These are phyloP conservation scores for Aspergillus sp. DNA, from an alignment of 2,329 filamentous ascomycete species.

Conservation along the genomic window DNA sequence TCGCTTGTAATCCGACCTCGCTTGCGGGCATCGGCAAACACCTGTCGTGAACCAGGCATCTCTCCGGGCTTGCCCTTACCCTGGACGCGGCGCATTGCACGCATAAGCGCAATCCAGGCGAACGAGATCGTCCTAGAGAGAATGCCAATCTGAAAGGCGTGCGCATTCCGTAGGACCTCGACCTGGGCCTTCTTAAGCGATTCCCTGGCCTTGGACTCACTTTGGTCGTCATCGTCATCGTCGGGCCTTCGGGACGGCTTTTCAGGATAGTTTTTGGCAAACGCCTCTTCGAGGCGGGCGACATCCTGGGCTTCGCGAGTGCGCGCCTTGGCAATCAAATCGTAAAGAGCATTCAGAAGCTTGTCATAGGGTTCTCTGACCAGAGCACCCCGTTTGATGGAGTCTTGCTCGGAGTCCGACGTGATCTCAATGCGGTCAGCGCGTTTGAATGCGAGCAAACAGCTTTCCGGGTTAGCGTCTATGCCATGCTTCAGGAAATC, in stretches of 20 bases:
- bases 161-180: conserved; percentile 61
- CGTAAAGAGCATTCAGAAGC: conserved; percentile 84
- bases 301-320: conserved; percentile 64
- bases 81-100: conserved; percentile 90
- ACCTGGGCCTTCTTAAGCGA: conserved; percentile 56
- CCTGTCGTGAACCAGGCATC: conserved; percentile 72
- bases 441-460: conserved; percentile 82
- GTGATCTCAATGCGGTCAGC: conserved; percentile 83
- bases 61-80: conserved; percentile 74
- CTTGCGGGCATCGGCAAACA: conserved; percentile 86
- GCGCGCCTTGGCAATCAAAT: conserved; percentile 70
- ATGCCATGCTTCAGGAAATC: conserved; percentile 81
- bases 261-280: conserved; percentile 42
- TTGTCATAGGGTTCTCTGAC: conserved; percentile 82
- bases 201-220: conserved; percentile 51
- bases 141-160: conserved; percentile 69
- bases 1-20: conserved; percentile 88
- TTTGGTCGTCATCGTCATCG: conserved; percentile 53
- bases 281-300: conserved; percentile 55
- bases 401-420: conserved; percentile 71
- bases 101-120: conserved; percentile 91
- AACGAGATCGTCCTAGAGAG: conserved; percentile 85
- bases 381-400: conserved; percentile 63
- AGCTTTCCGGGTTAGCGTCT: conserved; percentile 88
- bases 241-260: conserved; percentile 31